Evolutionary conservation across 2,329 filamentous ascomycete species (phyloP), one percentile per base, ranked within the genome.

Genomic region (Diplodia mutila): DNA sequence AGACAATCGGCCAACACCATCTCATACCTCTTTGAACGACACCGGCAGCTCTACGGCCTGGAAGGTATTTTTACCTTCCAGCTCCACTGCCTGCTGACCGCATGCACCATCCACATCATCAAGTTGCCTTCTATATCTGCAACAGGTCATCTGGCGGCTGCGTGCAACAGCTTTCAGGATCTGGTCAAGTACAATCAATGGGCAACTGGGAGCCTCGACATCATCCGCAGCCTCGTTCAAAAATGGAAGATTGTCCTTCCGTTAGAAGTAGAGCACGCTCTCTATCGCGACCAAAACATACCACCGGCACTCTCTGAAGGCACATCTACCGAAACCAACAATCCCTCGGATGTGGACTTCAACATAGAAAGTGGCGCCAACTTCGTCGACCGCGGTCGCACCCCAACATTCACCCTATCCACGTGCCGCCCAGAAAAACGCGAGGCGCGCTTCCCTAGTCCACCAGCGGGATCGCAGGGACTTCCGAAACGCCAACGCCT

Each of bases 81-180:
- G 49, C 49, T 72, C 32, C 70, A 72, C 52, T 72, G 70, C 54
- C 67, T 72, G 12, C 67, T 71, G n/a, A 70, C 71, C 4, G 66
- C 70, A 32, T 70, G 69, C 65, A 72, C 70, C 16, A 71, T 72
- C 29, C 70, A 72, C 66, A 69, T 72, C 48, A 70, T 72, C 66
- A 73, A 71, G 53, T 25, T 71, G 3, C 68, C 72, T 4, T 65
- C 72, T 14, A 70, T 72, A 46, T 69, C 70, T 8, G 61, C 70
- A 27, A 69, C 69, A 80, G 89, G 87, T 75, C 92, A 69, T 61
- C 64, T 73, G 16, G 70, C 67, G n/a, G 66, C 61, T n/a, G 71
- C 72, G 21, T 72, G 70, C 64, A 66, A 73, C 34, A 55, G 48
- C 53, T 71, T 73, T 55, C 71, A 73, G n/a, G 71, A 73, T 25